Conservation (phyloP, 2,329 filamentous ascomycete genomes). For the Venturia asperata region DNA sequence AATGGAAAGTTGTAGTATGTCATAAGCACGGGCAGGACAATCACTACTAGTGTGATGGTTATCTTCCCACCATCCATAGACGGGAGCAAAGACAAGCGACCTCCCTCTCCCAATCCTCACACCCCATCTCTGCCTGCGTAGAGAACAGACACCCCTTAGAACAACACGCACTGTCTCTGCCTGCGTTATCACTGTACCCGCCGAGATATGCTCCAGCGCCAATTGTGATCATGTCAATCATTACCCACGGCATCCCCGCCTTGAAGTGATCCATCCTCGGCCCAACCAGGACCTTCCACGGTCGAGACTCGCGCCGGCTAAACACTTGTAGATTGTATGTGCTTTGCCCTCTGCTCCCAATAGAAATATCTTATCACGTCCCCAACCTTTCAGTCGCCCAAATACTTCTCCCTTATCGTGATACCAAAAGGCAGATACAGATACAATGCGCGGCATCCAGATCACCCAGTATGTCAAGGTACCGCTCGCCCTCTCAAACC, state of each 20-base stretch:
- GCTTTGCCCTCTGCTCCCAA: background rate
- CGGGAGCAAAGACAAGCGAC: too few species aligned
- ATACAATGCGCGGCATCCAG: conserved; percentile 65
- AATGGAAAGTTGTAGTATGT: background rate
- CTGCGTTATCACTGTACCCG: too few species aligned
- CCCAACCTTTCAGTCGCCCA: background rate
- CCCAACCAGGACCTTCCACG: background rate
- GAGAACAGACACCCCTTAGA: too few species aligned
- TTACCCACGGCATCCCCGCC: background rate
- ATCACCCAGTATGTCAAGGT: conserved; percentile 69
- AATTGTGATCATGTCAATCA: too few species aligned
- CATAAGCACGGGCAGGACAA: background rate
- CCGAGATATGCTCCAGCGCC: too few species aligned
- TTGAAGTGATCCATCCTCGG: background rate
- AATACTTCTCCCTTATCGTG: background rate
- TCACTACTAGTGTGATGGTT: too few species aligned
- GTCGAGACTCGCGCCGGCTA: background rate
- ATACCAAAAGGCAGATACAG: background rate
- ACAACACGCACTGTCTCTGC: too few species aligned
- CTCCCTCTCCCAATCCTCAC: too few species aligned
- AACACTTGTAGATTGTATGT: background rate
- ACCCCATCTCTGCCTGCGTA: too few species aligned
- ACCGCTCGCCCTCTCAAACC: conserved; percentile 21
- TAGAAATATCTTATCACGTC: background rate
- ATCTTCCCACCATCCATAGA: too few species aligned